Percentiles rank a stretch among this genome's conserved stretches.
These are phyloP conservation scores for Monosporascus cannonballus DNA, from an alignment of 2,329 filamentous ascomycete genomes.

Conservation along the genomic window DNA sequence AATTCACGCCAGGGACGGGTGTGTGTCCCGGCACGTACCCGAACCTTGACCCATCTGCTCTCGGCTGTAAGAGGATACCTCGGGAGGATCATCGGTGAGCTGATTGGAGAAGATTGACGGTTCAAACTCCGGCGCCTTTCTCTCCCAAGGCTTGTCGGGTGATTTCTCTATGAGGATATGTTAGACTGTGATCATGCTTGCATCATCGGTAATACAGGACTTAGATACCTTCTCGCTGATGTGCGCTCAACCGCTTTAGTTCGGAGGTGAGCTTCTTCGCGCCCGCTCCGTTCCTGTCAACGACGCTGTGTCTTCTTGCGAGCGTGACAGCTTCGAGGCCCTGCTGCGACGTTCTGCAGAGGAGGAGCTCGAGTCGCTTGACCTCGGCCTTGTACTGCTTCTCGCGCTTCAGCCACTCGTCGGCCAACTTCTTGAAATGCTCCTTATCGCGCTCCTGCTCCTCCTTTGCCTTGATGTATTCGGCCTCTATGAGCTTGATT, in stretches of 20 bases:
- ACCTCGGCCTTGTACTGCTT: slow-evolving; percentile 32
- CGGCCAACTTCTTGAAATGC: slow-evolving; percentile 29
- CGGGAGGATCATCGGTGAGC: not conserved
- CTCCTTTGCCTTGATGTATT: slow-evolving; percentile 22
- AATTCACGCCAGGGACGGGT: no score
- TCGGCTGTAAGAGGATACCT: not conserved
- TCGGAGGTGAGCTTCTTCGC: slow-evolving; percentile 25
- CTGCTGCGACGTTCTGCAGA: slow-evolving; percentile 28
- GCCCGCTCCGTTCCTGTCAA: slow-evolving; percentile 29
- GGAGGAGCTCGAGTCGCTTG: slow-evolving; percentile 30
- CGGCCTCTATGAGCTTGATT: slow-evolving; percentile 19
- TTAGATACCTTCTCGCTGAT: slow-evolving; percentile 6
- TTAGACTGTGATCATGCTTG: not conserved
- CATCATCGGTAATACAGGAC: no score
- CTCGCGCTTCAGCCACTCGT: slow-evolving; percentile 34
- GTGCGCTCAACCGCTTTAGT: slow-evolving; percentile 20
- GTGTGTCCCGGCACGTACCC: no score
- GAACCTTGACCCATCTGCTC: not conserved
- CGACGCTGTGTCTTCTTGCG: slow-evolving; percentile 35
- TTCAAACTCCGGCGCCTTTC: not conserved
- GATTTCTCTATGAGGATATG: slow-evolving; percentile 2
- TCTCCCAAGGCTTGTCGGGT: not conserved
- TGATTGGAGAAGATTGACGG: not conserved
- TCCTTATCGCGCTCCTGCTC: slow-evolving; percentile 26
- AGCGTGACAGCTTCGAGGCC: slow-evolving; percentile 39